Evolutionary conservation across 2,329 filamentous ascomycete species (phyloP), one percentile per base, ranked within the genome.

Genomic region (Ophiostoma sp.): DNA sequence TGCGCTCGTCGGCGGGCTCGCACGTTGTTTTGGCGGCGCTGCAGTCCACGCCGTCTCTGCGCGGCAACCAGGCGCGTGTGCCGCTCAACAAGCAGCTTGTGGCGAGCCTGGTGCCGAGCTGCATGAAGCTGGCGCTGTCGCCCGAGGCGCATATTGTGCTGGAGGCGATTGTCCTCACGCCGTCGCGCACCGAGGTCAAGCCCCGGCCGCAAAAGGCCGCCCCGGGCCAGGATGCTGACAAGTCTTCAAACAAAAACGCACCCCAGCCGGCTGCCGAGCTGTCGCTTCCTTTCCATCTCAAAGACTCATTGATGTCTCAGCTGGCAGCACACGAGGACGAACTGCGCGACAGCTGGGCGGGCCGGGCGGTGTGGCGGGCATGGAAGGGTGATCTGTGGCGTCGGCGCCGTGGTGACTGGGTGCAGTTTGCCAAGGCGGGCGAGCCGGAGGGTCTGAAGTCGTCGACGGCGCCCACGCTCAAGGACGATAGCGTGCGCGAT

Each of bases 321-420:
- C 78, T 87, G 2, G 81, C 79, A 3, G 75, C 78, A 47, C 77
- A 79, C 67, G 85, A 87, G 75, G 74, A 77, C 27, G 77, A 80
- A 66, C 77, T 87, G 47, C 79, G 85, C 14, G 80, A 84, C 58
- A 81, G 79, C 4, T 86, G 83, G 79, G 79, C 82, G 71, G 85
- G 85, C 0, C 78, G 85, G 8, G 83, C 81, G 68, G 83, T 85
- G 8, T 87, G 85, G 85, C 79, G 83, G 40, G 79, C 78, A 49
- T 87, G 85, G 84, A 83, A 81, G 75, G 84, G 84, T 12, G 85
- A 87, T 70, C 74, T 82, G 75, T 87, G 84, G 84, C 83, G 81
- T 73, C 81, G 81, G 64, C 77, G 81, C 58, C 76, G 81, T 65
- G 75, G 78, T 16, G 84, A 86, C 65, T 87, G 85, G 85, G 82